These are phyloP conservation scores for Pelargonium citronellum DNA, from an alignment of 441 rosid genomes.

Conservation along the genomic window DNA sequence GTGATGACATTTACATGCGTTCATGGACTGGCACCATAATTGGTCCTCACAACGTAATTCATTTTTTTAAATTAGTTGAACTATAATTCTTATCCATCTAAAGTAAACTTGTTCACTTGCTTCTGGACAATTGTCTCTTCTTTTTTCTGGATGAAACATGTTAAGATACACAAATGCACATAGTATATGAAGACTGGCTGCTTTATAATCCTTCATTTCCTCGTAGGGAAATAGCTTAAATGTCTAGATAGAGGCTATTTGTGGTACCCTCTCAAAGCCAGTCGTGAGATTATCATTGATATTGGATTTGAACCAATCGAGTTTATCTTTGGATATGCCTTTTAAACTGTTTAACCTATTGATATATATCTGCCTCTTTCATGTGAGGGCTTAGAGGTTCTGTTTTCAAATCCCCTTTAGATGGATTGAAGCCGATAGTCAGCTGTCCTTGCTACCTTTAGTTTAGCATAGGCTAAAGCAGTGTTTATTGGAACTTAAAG, in stretches of 20 bases:
- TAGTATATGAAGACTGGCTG: not conserved
- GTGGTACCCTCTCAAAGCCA: not conserved
- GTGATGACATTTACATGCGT: conserved; percentile 95
- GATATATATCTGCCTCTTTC: not conserved
- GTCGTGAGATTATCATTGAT: not conserved
- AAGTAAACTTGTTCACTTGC: not conserved
- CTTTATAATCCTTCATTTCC: not conserved
- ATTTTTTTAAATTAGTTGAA: not conserved
- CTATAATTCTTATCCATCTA: not conserved
- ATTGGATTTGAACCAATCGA: not conserved
- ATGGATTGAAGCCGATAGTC: not conserved
- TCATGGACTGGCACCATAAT: conserved; percentile 99
- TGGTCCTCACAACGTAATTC: conserved; percentile 89
- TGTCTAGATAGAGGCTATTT: too few species aligned
- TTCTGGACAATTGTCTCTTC: too few species aligned
- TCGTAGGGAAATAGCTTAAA: too few species aligned
- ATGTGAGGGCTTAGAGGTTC: not conserved
- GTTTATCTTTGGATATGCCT: not conserved
- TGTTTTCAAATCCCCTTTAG: not conserved
- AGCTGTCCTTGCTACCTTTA: not conserved
- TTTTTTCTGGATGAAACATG: not conserved
- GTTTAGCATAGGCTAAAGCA: not conserved
- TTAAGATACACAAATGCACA: not conserved
- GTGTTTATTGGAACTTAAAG: not conserved
- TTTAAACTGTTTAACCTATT: not conserved